These are phyloP conservation scores for Mycena metata DNA, from an alignment of 768 basidiomycete genomes.

Conservation along the genomic window DNA sequence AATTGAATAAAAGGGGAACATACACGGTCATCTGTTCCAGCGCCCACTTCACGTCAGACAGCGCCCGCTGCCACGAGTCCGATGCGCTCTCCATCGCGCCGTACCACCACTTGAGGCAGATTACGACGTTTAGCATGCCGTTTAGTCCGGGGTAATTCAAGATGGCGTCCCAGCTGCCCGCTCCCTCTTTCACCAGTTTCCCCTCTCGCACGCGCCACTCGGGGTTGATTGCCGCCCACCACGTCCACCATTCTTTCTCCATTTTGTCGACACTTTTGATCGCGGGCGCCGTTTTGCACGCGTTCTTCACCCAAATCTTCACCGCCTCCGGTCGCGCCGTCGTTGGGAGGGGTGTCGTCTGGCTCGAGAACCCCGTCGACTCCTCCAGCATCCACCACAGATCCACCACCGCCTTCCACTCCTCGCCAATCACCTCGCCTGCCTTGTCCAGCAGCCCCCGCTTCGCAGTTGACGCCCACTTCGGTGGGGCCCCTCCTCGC, in stretches of 20 bases:
- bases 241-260: not conserved
- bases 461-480: conserved; percentile 1
- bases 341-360: not conserved
- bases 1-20: too few relatives aligned
- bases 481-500: too few relatives aligned
- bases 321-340: not conserved
- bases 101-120: conserved; percentile 19
- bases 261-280: not conserved
- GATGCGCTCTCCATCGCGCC: not conserved
- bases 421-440: not conserved
- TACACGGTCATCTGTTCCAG: not conserved
- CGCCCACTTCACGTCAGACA: conserved; percentile 5
- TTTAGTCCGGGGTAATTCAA: conserved; percentile 4
- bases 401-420: not conserved
- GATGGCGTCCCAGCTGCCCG: not conserved
- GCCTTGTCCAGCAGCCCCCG: not conserved
- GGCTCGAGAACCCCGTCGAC: not conserved
- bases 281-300: not conserved
- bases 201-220: not conserved
- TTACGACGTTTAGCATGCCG: not conserved
- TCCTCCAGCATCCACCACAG: conserved; percentile 18
- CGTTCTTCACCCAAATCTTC: too few relatives aligned
- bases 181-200: not conserved
- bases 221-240: conserved; percentile 16
- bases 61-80: not conserved